Base-by-base conservation (phyloP, 2,329 filamentous ascomycete species). In the Penicillium occitanis region DNA sequence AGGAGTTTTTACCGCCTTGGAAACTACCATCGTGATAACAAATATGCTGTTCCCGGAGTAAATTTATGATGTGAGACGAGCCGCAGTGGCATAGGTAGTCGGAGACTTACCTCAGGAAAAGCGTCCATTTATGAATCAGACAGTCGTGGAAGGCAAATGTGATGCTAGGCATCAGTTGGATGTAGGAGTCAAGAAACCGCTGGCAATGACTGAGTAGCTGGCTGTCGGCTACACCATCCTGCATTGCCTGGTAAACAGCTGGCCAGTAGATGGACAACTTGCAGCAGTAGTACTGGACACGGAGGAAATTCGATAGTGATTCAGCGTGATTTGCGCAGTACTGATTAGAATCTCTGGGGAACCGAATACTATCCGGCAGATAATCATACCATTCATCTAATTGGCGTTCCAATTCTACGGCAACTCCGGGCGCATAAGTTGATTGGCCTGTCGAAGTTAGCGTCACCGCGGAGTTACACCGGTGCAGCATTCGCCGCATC, bases 401-500 rank as follows among this genome's bases (percentile, higher is more conserved):
- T 64, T 76, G 75, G 14, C 68, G 62, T 58, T 73, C 69, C 8
- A 76, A 70, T 65, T 77, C 75, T 4, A 62, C 61, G 1, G 75
- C 74, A 35, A 77, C 69, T 35, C 70, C 66, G 5, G 75, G 73
- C 2, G 75, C 72, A 51, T 75, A 74, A 22, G 62, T 63, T 55
- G 25, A n/a, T 8, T 53, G 30, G 17, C 40, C 71, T 63, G 53
- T 68, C 42, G 40, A 69, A 67, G 6, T 69, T 62, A 28, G 69
- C 50, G 17, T 71, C 51, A 63, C 65, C 61, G 63, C 70, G 50
- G 73, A 72, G 33, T 69, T 73, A 66, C 73, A 75, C 5, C 75
- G 74, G 13, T 73, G 72, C 1, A 76, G 70, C 73, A 76, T 75
- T 14, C 73, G 70, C 11, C 74, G 65, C 74, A 76, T 77, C 13